Evolutionary conservation across 805 yeast genomes (phyloP).

Genomic region (Naumovozyma castellii): DNA sequence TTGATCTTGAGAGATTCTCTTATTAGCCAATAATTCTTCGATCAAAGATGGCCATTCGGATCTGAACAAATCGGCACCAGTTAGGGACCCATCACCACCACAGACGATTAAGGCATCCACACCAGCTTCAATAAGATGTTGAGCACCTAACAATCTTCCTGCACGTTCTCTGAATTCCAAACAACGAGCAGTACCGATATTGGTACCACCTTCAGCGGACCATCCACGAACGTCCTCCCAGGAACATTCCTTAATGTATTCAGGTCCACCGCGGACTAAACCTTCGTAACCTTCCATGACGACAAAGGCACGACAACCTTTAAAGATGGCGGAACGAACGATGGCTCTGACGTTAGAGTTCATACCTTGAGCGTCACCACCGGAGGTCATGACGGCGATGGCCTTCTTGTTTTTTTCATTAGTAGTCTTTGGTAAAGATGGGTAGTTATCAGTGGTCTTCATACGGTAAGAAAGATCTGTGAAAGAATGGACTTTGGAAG

Average conservation of each 20-base stretch:
- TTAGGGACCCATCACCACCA: slow-evolving; percentile 78
- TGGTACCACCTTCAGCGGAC: slow-evolving; percentile 64
- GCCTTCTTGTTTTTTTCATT: slow-evolving; percentile 27
- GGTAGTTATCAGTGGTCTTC: slow-evolving; percentile 12
- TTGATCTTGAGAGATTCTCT: slow-evolving; percentile 39
- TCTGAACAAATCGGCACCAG: slow-evolving; percentile 74
- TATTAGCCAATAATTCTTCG: slow-evolving; percentile 43
- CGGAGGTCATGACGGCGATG: slow-evolving; percentile 72
- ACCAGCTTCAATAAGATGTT: slow-evolving; percentile 58
- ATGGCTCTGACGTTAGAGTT: slow-evolving; percentile 68
- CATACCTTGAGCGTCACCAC: slow-evolving; percentile 81
- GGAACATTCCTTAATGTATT: slow-evolving; percentile 46
- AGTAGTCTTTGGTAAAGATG: slow-evolving; percentile 14
- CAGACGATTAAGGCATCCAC: slow-evolving; percentile 72
- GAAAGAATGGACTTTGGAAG: slow-evolving; percentile 18
- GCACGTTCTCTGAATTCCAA: slow-evolving; percentile 54
- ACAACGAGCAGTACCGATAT: slow-evolving; percentile 72
- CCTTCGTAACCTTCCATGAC: slow-evolving; percentile 71
- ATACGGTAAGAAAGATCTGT: slow-evolving; percentile 16
- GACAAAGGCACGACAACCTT: slow-evolving; percentile 58
- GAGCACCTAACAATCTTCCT: slow-evolving; percentile 56
- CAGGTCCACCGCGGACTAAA: slow-evolving; percentile 52
- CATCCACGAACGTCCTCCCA: slow-evolving; percentile 72
- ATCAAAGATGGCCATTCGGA: slow-evolving; percentile 69
- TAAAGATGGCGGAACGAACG: slow-evolving; percentile 55